A percentile compares a stretch with the other conserved stretches of the same genome.
Conservation (phyloP, 108 stramenopile species). For the Fistulifera solaris region DNA sequence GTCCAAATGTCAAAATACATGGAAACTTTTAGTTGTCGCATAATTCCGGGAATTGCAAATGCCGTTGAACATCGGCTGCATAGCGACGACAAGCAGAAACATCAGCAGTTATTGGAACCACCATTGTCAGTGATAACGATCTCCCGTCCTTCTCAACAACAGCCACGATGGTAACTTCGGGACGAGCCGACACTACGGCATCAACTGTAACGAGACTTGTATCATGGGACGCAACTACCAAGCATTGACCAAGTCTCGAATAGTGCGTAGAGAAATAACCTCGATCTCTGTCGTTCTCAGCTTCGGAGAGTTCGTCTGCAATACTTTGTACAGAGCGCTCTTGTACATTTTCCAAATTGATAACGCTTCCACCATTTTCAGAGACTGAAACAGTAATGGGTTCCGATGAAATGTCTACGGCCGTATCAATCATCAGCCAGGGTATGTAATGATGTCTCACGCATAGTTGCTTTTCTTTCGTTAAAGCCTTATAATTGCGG, state of each 20-base stretch:
- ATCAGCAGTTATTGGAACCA: conserved; percentile 12
- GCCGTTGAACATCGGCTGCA: conserved; percentile 27
- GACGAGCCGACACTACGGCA: conserved; percentile 9
- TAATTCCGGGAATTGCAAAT: conserved; percentile 30
- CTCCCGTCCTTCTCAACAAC: conserved; percentile 6
- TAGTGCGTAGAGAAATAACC: neutral
- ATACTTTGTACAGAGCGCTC: conserved; percentile 7
- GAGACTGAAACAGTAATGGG: neutral
- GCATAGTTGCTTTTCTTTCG: conserved; percentile 6
- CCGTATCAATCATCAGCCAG: conserved; percentile 13
- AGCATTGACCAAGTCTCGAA: conserved; percentile 10
- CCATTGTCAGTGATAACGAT: conserved; percentile 9
- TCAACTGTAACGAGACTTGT: conserved; percentile 11
- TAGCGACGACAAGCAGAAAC: conserved; percentile 24
- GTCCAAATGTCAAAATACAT: too few species aligned
- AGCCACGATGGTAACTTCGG: conserved; percentile 9
- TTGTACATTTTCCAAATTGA: conserved; percentile 4
- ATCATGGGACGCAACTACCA: conserved; percentile 18
- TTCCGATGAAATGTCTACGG: conserved; percentile 12
- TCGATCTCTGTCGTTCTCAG: neutral
- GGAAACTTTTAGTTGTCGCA: too few species aligned
- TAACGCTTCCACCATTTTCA: neutral
- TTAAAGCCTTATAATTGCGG: conserved; percentile 26
- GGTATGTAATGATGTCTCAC: conserved; percentile 4
- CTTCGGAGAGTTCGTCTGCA: neutral